Percentiles rank a stretch among this genome's conserved stretches.
Conservation (phyloP, 2,329 filamentous ascomycete genomes). For the Parastagonospora avenae region DNA sequence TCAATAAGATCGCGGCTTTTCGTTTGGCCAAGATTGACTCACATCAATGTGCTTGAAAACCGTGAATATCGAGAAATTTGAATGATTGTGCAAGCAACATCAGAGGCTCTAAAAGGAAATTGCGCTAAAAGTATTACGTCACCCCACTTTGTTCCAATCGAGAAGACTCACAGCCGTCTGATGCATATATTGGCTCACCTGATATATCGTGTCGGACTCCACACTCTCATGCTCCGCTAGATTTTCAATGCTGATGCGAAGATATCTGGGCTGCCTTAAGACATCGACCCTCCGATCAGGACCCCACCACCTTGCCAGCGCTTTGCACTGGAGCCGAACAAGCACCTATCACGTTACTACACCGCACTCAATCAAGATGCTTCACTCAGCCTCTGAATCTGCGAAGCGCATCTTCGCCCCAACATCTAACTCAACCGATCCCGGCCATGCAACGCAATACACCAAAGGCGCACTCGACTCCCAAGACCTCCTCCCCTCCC, state of each 20-base stretch:
- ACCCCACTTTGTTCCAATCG: slow-evolving; percentile 32
- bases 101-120: background rate
- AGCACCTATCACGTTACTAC: background rate
- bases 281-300: background rate
- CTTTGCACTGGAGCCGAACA: background rate
- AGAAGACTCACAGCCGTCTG: slow-evolving; percentile 12
- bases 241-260: slow-evolving; percentile 5
- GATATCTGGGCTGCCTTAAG: background rate
- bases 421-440: slow-evolving; percentile 56
- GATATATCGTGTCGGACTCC: slow-evolving; percentile 17
- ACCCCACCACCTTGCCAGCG: background rate
- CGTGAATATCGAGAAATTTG: no score
- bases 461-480: slow-evolving; percentile 66
- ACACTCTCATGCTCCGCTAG: background rate
- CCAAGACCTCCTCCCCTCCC: slow-evolving; percentile 65
- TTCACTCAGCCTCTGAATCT: slow-evolving; percentile 26
- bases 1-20: background rate
- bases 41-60: background rate
- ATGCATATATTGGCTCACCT: background rate
- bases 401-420: slow-evolving; percentile 64
- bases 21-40: no score
- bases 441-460: slow-evolving; percentile 77
- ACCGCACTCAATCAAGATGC: slow-evolving; percentile 20
- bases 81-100: background rate
- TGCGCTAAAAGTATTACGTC: slow-evolving; percentile 22